Percentiles rank a stretch among this genome's conserved stretches.
Evolutionary conservation across 2,329 filamentous ascomycete genomes (phyloP).

Genomic region (Pseudopithomyces chartarum): DNA sequence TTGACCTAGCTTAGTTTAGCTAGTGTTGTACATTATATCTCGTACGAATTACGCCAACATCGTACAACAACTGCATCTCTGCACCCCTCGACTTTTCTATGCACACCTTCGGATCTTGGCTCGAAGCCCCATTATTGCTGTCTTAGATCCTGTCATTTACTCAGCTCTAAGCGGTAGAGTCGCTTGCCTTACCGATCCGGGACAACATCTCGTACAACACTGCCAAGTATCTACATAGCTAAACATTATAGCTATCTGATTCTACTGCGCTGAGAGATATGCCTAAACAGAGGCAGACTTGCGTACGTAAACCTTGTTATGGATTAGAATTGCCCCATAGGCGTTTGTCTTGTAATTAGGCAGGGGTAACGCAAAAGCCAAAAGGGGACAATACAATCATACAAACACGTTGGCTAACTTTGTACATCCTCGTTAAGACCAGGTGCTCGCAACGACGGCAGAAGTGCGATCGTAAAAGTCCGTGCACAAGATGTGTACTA

Average conservation of each 20-base stretch:
- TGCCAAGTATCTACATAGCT: background rate
- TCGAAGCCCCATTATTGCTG: background rate
- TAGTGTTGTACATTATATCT: background rate
- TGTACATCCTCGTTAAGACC: conserved; percentile 12
- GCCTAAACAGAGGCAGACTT: conserved; percentile 40
- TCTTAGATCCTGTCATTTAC: background rate
- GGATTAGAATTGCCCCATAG: too few relatives aligned
- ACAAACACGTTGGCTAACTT: too few relatives aligned
- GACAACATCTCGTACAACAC: background rate
- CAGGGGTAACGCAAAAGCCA: too few relatives aligned
- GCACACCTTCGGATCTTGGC: conserved; percentile 2
- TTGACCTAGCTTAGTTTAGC: background rate
- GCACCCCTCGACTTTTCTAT: background rate
- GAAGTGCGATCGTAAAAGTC: conserved; percentile 38
- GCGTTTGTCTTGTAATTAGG: too few relatives aligned
- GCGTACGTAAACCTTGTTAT: conserved; percentile 4
- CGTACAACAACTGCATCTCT: background rate
- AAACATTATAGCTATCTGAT: background rate
- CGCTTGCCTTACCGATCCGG: background rate
- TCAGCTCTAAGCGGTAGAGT: background rate
- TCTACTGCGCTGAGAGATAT: conserved; percentile 16
- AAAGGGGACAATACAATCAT: too few relatives aligned
- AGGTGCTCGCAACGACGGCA: conserved; percentile 33
- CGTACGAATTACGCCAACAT: background rate
- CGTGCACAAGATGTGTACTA: conserved; percentile 32